Evolutionary conservation across 371 early-diverging fungal genomes (phyloP).

Genomic region (Dichotomocladium elegans): DNA sequence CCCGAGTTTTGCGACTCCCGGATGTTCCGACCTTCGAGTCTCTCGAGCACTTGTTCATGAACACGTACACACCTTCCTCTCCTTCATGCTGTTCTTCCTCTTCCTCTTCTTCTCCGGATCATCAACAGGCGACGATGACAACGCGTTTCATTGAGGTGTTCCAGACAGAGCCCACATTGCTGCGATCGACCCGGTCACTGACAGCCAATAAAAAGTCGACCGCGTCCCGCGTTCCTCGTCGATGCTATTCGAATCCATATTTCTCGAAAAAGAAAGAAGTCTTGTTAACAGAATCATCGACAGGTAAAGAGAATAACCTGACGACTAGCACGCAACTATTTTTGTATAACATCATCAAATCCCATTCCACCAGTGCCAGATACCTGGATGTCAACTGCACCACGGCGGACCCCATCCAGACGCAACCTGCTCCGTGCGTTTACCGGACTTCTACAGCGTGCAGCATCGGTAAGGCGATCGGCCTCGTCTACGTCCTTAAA

Average conservation of each 20-base stretch:
- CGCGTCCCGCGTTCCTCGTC: conserved; percentile 6
- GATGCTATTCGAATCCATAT: conserved; percentile 12
- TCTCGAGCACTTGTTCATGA: conserved; percentile 22
- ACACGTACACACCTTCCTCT: background rate
- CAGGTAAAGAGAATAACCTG: background rate
- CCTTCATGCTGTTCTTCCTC: too few species aligned
- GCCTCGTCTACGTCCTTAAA: too few species aligned
- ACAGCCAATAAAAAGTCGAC: background rate
- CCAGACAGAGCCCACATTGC: background rate
- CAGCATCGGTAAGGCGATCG: conserved; percentile 6
- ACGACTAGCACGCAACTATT: background rate
- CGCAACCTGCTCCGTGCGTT: conserved; percentile 10
- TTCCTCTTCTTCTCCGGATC: too few species aligned
- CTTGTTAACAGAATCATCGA: background rate
- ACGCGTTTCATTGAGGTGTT: too few species aligned
- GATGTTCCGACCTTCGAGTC: conserved; percentile 24
- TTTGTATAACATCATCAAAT: background rate
- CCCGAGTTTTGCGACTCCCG: conserved; percentile 20
- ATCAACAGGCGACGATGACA: too few species aligned
- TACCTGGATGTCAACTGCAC: background rate
- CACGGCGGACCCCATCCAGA: conserved; percentile 9
- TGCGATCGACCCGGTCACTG: conserved; percentile 3
- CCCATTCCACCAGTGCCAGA: background rate
- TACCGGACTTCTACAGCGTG: conserved; percentile 8
- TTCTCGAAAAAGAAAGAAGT: conserved; percentile 2